Conservation (phyloP, 2,329 filamentous ascomycete genomes). For the Fonsecaea erecta region DNA sequence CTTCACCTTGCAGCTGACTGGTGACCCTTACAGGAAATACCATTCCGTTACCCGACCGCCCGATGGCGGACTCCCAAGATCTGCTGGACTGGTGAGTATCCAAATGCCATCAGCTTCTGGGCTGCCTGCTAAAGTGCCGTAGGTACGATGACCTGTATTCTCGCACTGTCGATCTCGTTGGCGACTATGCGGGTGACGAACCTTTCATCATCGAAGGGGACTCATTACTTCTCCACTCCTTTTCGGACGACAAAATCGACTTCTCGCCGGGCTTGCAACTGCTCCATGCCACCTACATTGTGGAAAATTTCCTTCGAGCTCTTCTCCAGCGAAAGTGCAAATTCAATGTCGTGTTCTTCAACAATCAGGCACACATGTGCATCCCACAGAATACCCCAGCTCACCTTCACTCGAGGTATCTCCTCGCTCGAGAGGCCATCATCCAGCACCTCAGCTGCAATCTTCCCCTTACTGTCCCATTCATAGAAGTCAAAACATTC, state of each 20-base stretch:
- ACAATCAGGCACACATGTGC: not conserved
- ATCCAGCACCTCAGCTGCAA: not conserved
- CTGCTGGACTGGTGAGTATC: not conserved
- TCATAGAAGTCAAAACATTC: not conserved
- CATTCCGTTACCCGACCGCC: not conserved
- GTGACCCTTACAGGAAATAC: not conserved
- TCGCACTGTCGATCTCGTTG: not conserved
- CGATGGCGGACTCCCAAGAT: not conserved
- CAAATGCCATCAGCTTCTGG: not conserved
- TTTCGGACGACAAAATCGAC: not conserved
- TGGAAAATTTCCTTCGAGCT: not conserved
- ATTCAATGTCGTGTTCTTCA: not conserved
- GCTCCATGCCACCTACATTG: not conserved
- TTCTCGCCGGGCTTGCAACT: not conserved
- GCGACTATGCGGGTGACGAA: conserved; percentile 5
- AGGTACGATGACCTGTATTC: not conserved
- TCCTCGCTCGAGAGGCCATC: not conserved
- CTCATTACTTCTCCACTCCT: not conserved
- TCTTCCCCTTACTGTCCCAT: not conserved
- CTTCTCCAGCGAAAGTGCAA: not conserved
- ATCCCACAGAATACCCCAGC: not conserved
- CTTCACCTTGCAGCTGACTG: not conserved
- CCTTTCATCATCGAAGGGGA: not conserved
- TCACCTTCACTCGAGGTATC: not conserved
- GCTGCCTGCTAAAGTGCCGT: not conserved